Percentiles rank a stretch among this genome's conserved stretches.
Conservation (phyloP, 2,329 filamentous ascomycete genomes). For the Aspergillus nomiae region DNA sequence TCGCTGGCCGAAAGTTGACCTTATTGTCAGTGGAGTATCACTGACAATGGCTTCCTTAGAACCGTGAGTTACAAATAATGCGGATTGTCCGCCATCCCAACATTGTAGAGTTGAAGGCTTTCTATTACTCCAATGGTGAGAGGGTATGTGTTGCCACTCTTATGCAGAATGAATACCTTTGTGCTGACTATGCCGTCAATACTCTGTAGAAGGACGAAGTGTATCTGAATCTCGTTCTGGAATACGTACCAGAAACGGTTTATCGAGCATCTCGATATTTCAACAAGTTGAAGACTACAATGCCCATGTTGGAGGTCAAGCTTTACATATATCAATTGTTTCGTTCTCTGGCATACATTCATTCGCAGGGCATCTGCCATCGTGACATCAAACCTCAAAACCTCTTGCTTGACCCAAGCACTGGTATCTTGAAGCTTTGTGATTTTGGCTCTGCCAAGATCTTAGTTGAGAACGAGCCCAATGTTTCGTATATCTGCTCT, state of each 20-base stretch:
- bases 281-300: constrained; percentile 99
- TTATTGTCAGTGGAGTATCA: background rate
- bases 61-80: constrained; percentile 99
- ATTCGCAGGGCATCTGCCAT: constrained; percentile 98
- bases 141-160: constrained; percentile 63
- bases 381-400: constrained; percentile 99
- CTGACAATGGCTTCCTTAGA: constrained; percentile 57
- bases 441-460: constrained; percentile 99
- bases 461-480: constrained; percentile 96
- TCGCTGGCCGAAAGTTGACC: background rate
- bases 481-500: constrained; percentile 99
- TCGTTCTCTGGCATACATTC: constrained; percentile 96
- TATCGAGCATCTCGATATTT: constrained; percentile 98
- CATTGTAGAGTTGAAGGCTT: constrained; percentile 97
- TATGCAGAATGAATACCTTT: background rate
- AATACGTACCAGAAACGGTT: constrained; percentile 97
- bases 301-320: constrained; percentile 98
- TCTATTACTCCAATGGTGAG: constrained; percentile 99
- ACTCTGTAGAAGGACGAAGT: constrained; percentile 84
- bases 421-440: constrained; percentile 92
- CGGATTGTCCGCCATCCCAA: constrained; percentile 98
- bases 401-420: constrained; percentile 85
- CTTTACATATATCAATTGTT: constrained; percentile 99
- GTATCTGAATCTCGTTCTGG: constrained; percentile 96
- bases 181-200: constrained; percentile 1